A percentile compares a stretch with the other conserved stretches of the same genome.
Conservation (phyloP, 257 asterid species). For the Jacaranda copaia region DNA sequence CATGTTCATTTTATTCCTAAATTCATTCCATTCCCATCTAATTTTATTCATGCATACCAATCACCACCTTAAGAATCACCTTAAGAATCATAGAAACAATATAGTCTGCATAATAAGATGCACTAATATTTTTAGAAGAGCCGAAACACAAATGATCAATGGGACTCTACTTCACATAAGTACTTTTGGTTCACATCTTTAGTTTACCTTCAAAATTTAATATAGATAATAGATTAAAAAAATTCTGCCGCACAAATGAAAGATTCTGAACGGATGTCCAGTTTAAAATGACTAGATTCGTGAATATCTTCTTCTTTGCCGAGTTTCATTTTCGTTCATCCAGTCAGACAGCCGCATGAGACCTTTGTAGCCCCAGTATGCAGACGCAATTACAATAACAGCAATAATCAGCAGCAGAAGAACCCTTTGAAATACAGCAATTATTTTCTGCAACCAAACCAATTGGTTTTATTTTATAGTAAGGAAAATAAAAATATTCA, state of each 20-base stretch:
- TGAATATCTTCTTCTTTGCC: conserved; percentile 53
- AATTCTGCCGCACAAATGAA: not conserved
- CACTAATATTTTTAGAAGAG: too few species aligned
- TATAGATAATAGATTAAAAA: not conserved
- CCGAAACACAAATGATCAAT: too few species aligned
- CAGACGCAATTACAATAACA: conserved; percentile 45
- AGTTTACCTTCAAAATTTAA: not conserved
- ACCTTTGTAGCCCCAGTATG: conserved; percentile 65
- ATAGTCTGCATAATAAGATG: too few species aligned
- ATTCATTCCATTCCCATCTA: too few species aligned
- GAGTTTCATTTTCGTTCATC: conserved; percentile 77
- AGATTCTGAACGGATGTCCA: not conserved
- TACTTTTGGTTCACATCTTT: not conserved
- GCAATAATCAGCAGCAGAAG: conserved; percentile 49
- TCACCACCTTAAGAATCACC: too few species aligned
- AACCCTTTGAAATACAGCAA: conserved; percentile 45
- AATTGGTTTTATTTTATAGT: not conserved
- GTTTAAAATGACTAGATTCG: conserved; percentile 36
- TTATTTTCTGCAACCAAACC: conserved; percentile 54
- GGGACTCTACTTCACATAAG: too few species aligned
- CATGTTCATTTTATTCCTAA: too few species aligned
- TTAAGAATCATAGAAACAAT: too few species aligned
- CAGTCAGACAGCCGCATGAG: conserved; percentile 80
- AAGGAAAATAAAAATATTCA: conserved; percentile 26
- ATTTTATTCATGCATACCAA: too few species aligned